Conservation (phyloP, 2,329 filamentous ascomycete genomes). For the Aspergillus carbonarius region DNA sequence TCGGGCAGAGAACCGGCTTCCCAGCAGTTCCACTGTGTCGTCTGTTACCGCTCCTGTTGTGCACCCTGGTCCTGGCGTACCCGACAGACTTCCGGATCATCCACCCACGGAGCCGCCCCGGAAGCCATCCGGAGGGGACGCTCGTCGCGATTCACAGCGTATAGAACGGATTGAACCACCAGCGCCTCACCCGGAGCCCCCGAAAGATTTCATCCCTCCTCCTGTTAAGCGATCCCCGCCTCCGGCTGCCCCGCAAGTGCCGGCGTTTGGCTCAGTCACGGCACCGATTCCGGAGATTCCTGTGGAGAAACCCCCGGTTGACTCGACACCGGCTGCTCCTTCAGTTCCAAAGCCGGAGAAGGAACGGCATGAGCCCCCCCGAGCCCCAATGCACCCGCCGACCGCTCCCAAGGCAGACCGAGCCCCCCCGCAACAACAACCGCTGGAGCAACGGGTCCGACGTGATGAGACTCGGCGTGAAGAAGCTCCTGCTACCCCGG, state of each 20-base stretch:
- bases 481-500: conserved; percentile 19
- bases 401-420: conserved; percentile 48
- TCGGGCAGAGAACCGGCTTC: conserved; percentile 30
- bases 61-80: conserved; percentile 13
- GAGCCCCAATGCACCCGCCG: conserved; percentile 37
- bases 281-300: conserved; percentile 26
- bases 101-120: conserved; percentile 23
- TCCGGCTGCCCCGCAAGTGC: conserved; percentile 43
- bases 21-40: conserved; percentile 24
- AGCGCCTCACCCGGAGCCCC: conserved; percentile 25
- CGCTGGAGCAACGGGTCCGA: conserved; percentile 25
- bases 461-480: conserved; percentile 26
- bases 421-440: conserved; percentile 22
- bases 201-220: conserved; percentile 26
- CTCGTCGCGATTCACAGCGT: conserved; percentile 28
- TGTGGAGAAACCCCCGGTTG: conserved; percentile 21
- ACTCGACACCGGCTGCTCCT: conserved; percentile 8
- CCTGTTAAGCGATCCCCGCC: conserved; percentile 36
- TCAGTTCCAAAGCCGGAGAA: conserved; percentile 21
- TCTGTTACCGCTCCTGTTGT: conserved; percentile 14
- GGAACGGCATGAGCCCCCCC: conserved; percentile 23
- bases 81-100: conserved; percentile 29
- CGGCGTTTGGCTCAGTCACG: conserved; percentile 42
- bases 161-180: conserved; percentile 28
- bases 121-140: conserved; percentile 28